Evolutionary conservation across 2,329 filamentous ascomycete genomes (phyloP).

Genomic region (Aspergillus persii): DNA sequence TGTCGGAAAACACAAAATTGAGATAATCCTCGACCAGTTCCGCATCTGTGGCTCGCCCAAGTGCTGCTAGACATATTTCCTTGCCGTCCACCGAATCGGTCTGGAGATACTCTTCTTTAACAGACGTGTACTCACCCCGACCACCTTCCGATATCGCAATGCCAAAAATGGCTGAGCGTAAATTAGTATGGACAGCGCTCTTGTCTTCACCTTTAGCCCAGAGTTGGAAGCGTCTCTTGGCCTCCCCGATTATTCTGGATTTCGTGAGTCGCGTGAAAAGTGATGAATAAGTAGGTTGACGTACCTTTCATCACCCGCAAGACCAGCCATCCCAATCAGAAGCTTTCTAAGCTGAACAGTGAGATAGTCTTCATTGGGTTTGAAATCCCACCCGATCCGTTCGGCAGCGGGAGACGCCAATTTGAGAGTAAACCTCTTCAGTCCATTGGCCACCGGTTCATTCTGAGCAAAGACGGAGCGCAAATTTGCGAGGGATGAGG

Average conservation of each 20-base stretch:
- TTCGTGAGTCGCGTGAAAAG: conserved; percentile 1
- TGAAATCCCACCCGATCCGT: conserved; percentile 81
- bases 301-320: conserved; percentile 72
- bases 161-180: conserved; percentile 77
- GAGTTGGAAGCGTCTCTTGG: conserved; percentile 73
- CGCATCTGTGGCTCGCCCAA: conserved; percentile 70
- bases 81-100: conserved; percentile 88
- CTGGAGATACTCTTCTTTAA: conserved; percentile 81
- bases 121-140: conserved; percentile 65
- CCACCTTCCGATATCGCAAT: conserved; percentile 73
- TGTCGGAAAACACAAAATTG: conserved; percentile 74
- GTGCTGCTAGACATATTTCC: conserved; percentile 73
- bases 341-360: conserved; percentile 78
- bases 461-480: conserved; percentile 84
- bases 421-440: conserved; percentile 76
- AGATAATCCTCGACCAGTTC: conserved; percentile 67
- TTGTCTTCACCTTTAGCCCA: conserved; percentile 67
- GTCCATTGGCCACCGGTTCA: conserved; percentile 64
- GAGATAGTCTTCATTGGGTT: conserved; percentile 75
- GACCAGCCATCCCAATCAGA: conserved; percentile 71
- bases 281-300: conserved; percentile 25
- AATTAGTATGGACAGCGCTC: conserved; percentile 72
- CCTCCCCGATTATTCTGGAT: conserved; percentile 66
- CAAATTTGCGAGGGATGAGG: conserved; percentile 71
- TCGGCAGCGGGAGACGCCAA: conserved; percentile 73